Percentiles rank a stretch among this genome's conserved stretches.
Evolutionary conservation across 1,284 basidiomycete genomes (phyloP).

Genomic region (Coniophora puteana): DNA sequence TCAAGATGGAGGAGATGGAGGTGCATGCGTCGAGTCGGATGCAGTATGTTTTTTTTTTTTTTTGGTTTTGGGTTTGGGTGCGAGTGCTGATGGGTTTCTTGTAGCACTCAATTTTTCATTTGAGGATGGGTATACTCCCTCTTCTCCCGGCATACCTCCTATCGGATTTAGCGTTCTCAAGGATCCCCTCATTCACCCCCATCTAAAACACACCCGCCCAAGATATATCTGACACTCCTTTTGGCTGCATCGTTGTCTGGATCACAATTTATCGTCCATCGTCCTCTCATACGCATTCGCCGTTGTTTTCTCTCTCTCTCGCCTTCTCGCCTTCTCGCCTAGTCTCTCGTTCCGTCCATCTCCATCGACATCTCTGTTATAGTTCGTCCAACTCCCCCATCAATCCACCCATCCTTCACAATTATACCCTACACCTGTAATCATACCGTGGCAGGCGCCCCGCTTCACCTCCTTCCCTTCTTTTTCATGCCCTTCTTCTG

Average conservation of each 20-base stretch:
- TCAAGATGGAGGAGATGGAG: slow-evolving; percentile 99
- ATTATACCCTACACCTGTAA: too few species aligned
- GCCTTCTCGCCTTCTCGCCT: not conserved
- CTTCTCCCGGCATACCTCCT: not conserved
- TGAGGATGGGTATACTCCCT: not conserved
- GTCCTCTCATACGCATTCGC: not conserved
- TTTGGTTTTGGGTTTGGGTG: not conserved
- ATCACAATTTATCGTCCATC: not conserved
- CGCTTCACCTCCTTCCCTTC: not conserved
- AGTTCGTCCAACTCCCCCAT: not conserved
- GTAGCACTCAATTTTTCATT: slow-evolving; percentile 41
- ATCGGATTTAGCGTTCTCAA: not conserved
- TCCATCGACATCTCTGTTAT: not conserved
- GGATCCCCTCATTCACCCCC: not conserved
- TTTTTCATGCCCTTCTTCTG: slow-evolving; percentile 29
- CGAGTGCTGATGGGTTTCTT: slow-evolving; percentile 8
- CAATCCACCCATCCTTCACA: not conserved
- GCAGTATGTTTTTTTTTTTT: slow-evolving; percentile 51
- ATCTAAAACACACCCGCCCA: not conserved
- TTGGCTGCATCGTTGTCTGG: not conserved
- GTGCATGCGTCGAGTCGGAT: slow-evolving; percentile 87
- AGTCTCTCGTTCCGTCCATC: not conserved
- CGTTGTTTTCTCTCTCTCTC: not conserved
- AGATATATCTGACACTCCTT: not conserved
- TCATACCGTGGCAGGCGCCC: not conserved